Conservation (phyloP, 768 basidiomycete species). For the Exidia glandulosa region DNA sequence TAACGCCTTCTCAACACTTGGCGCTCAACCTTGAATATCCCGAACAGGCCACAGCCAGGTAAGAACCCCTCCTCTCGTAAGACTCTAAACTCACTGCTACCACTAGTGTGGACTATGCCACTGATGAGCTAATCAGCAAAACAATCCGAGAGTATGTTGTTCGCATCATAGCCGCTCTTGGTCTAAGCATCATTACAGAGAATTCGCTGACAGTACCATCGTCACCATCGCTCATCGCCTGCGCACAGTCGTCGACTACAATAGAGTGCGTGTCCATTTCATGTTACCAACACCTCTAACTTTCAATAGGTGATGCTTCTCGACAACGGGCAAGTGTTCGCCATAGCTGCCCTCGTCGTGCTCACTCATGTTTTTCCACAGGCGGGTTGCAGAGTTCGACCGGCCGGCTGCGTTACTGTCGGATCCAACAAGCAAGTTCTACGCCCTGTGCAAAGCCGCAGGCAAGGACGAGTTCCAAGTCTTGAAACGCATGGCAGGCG, state of each 20-base stretch:
- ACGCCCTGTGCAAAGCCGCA: constrained; percentile 60
- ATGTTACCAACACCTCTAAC: neutral
- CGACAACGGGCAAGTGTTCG: constrained; percentile 5
- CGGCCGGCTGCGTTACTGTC: constrained; percentile 41
- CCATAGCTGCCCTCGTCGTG: constrained; percentile 2
- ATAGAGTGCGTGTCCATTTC: constrained; percentile 41
- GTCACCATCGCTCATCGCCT: constrained; percentile 75
- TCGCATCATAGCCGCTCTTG: neutral
- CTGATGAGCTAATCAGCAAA: constrained; percentile 76
- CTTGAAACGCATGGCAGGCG: constrained; percentile 55
- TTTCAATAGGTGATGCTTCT: constrained; percentile 5
- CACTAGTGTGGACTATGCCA: constrained; percentile 66
- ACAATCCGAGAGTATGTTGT: constrained; percentile 63
- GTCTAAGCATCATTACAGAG: constrained; percentile 26
- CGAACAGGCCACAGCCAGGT: neutral
- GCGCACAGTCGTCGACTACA: constrained; percentile 74
- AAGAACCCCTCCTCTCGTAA: neutral
- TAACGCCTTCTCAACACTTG: too few species aligned
- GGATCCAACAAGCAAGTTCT: constrained; percentile 48
- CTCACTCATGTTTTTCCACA: constrained; percentile 64
- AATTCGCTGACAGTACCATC: constrained; percentile 73
- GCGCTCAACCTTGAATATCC: neutral
- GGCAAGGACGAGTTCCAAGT: constrained; percentile 60
- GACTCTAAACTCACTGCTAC: neutral
- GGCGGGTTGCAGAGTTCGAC: constrained; percentile 69